Conservation (phyloP, 805 yeast species). For the Candida mattraensis region DNA sequence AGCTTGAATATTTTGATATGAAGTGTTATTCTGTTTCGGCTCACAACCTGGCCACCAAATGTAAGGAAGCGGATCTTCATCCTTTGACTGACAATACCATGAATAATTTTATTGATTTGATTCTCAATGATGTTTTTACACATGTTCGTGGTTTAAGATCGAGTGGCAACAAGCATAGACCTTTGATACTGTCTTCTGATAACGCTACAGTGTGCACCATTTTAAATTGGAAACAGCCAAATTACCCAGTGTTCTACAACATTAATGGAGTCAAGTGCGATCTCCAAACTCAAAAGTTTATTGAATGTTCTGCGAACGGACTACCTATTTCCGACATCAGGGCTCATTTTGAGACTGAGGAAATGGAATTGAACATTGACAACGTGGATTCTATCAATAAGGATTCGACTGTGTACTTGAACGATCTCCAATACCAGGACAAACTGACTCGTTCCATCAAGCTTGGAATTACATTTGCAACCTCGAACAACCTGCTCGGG, state of each 20-base stretch:
- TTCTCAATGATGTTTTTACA: conserved; percentile 69
- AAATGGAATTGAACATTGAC: conserved; percentile 31
- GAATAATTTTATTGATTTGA: conserved; percentile 73
- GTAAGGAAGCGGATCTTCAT: conserved; percentile 14
- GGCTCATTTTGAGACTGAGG: conserved; percentile 5
- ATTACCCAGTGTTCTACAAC: conserved; percentile 88
- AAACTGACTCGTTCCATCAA: conserved; percentile 66
- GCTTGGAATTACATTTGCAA: conserved; percentile 79
- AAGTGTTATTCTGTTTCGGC: conserved; percentile 26
- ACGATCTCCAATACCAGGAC: conserved; percentile 37
- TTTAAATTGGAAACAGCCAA: conserved; percentile 97
- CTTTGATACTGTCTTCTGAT: conserved; percentile 80
- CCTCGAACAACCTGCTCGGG: conserved; percentile 82
- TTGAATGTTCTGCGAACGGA: conserved; percentile 43
- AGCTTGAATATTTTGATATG: conserved; percentile 31
- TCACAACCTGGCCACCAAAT: conserved; percentile 16
- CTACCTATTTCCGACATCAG: conserved; percentile 19
- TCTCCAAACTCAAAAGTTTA: conserved; percentile 30
- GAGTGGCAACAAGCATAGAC: conserved; percentile 43
- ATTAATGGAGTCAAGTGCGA: conserved; percentile 62
- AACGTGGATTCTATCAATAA: conserved; percentile 37
- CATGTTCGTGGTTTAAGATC: conserved; percentile 61
- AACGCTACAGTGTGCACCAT: conserved; percentile 91
- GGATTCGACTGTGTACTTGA: conserved; percentile 34
- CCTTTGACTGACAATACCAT: conserved; percentile 39